Base-by-base conservation (phyloP, 176 grass and related monocot genomes). In the Alopecurus myosuroides region DNA sequence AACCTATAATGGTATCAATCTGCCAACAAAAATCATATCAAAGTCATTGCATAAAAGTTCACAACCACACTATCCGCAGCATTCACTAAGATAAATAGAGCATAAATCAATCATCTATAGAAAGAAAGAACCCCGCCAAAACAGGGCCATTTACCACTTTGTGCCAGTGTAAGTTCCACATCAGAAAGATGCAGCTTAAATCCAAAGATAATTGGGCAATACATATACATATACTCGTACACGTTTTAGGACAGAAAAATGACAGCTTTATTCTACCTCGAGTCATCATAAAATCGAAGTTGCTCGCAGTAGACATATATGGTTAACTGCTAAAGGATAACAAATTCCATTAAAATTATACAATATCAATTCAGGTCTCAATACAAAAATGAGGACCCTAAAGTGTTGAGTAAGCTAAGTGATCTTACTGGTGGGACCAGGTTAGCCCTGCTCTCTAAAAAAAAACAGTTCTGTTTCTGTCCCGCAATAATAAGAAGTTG, bases 231-330 rank as follows among this genome's bases (percentile, higher is more conserved):
- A 25, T 57, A 63, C 2, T 28, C 14, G 15, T 7, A 63, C 28
- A 2, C 2, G 6, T 62, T 62, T 62, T 23, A 28, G 11, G 3
- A 28, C 56, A 26, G 56, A 60, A 28, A 28, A 60, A 60, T 11
- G 57, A 31, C 65, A 78, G 23, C 22, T 69, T 58, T 75, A 80
- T 75, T 34, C 52, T 68, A 23, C 66, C 25, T 67, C 66, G 48
- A 80, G 68, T 87, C 85, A 84, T 91, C 68, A 84, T 80, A 84
- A 84, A 85, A 87, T 26, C 28, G 26, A 76, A 80, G 68, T 20
- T 87, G 69, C 9, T 76, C 40, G 55, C 45, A 34, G 68, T 84
- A 71, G 72, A 63, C 19, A 81, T 77, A 77, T 60, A 80, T 80
- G 14, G 51, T 29, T 81, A 62, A 19, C 20, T 70, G 76, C 69